Conservation (phyloP, 1,284 basidiomycete genomes). For the Ceratobasidium sp. region DNA sequence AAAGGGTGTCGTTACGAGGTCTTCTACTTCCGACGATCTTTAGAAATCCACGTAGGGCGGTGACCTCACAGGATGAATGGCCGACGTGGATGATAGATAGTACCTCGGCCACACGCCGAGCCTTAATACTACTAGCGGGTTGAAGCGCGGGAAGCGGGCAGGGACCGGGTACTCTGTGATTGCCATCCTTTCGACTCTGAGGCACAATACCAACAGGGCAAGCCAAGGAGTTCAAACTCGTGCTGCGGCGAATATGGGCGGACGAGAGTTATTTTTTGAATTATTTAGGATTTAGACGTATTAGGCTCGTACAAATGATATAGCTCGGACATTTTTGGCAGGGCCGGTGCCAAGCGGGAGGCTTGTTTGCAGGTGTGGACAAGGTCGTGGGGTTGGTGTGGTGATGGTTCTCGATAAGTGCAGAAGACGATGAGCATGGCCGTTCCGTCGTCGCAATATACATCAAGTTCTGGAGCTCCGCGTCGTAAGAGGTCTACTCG, state of each 20-base stretch:
- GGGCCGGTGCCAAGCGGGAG: slow-evolving; percentile 21
- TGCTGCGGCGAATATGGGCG: neutral
- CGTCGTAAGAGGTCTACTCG: slow-evolving; percentile 8
- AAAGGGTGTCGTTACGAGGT: neutral
- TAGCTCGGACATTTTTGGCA: slow-evolving; percentile 9
- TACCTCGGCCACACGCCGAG: neutral
- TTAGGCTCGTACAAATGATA: neutral
- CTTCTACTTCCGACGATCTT: neutral
- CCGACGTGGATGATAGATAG: neutral
- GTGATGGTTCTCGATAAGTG: slow-evolving; percentile 36
- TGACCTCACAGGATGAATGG: neutral
- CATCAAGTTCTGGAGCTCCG: neutral
- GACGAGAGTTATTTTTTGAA: neutral
- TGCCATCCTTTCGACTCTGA: neutral
- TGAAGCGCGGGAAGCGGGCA: neutral
- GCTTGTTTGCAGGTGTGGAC: slow-evolving; percentile 35
- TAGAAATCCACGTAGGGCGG: neutral
- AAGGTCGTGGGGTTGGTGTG: slow-evolving; percentile 1
- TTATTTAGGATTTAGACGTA: neutral
- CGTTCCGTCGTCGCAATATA: slow-evolving; percentile 5
- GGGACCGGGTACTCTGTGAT: neutral
- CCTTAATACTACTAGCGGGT: neutral
- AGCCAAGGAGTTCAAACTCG: neutral
- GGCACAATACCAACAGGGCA: neutral
- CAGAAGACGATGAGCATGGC: slow-evolving; percentile 23